Base-by-base conservation (phyloP, 179 eudicot genomes). In the Patellifolia procumbens region DNA sequence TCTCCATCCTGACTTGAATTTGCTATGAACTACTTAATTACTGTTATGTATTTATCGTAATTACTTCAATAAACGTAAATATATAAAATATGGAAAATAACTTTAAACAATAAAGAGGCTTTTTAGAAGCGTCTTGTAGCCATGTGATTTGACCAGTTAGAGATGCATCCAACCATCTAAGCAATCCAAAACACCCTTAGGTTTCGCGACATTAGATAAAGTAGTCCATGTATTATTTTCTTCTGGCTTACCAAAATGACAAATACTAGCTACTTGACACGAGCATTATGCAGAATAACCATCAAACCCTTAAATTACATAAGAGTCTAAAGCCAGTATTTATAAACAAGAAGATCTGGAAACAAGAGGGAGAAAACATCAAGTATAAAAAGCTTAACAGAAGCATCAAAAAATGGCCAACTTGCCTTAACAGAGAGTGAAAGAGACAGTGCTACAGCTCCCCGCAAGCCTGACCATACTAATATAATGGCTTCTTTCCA, bases 401-500 rank as follows among this genome's bases (percentile, higher is more conserved):
- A 29, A 75, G 56, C 77, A 42, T 52, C 58, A 60, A 58, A 48
- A n/a, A 19, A 10, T 51, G 19, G 45, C 67, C 4, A 78, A 87
- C 89, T 83, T 89, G 78, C 98, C 94, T 92, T 91, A 61, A 94
- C 94, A 66, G 98, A 94, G 74, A 94, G 86, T 17, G 98, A 85
- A 74, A 94, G 98, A 22, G 97, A 83, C 80, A 94, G 78, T 60
- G 95, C 94, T 24, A 94, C 97, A 48, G 98, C 98, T 73, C 98
- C 98, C 39, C 98, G 89, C 69, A 94, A 85, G 60, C 97, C 98
- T 68, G 97, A 86, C 98, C 98, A 94, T 51, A 86, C 70, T 64
- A 94, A 88, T 76, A 94, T 86, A 61, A 81, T 76, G 74, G 97
- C 98, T 89, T 94, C 98, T 84, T 86, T 94, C 98, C 97, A 94